Conservation (phyloP, 2,329 filamentous ascomycete species). For the Sarocladium kiliense region DNA sequence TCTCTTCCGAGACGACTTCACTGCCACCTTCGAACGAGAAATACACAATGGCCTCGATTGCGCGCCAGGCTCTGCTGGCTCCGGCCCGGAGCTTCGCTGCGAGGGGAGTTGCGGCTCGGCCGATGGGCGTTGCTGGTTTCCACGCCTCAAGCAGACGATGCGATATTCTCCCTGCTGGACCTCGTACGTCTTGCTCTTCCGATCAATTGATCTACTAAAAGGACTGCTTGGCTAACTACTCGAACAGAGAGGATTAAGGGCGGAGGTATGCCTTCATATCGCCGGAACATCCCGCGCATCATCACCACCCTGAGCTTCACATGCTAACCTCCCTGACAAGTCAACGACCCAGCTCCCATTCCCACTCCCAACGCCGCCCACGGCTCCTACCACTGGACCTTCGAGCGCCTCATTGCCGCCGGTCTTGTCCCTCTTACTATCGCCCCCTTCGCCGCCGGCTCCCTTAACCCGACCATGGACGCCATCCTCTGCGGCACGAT, state of each 20-base stretch:
- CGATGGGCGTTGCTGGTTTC: slow-evolving; percentile 67
- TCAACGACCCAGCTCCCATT: slow-evolving; percentile 80
- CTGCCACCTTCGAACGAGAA: background rate
- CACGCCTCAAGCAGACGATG: slow-evolving; percentile 72
- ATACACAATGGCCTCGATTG: slow-evolving; percentile 49
- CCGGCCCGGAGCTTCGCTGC: slow-evolving; percentile 11
- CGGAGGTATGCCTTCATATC: slow-evolving; percentile 50
- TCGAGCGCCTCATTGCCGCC: slow-evolving; percentile 79
- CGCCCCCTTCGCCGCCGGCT: slow-evolving; percentile 86
- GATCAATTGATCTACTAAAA: background rate
- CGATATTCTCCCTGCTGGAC: slow-evolving; percentile 80
- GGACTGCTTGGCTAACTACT: background rate
- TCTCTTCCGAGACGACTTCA: background rate
- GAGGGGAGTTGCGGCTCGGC: slow-evolving; percentile 10
- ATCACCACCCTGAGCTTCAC: slow-evolving; percentile 11
- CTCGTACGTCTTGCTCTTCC: slow-evolving; percentile 52
- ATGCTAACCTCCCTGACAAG: slow-evolving; percentile 31
- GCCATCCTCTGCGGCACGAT: slow-evolving; percentile 77
- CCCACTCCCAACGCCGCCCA: slow-evolving; percentile 70
- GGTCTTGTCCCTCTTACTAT: slow-evolving; percentile 82
- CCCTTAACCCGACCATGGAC: slow-evolving; percentile 83
- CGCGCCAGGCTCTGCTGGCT: slow-evolving; percentile 47
- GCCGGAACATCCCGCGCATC: background rate
- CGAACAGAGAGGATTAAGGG: slow-evolving; percentile 66
- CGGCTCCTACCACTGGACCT: slow-evolving; percentile 98